Conservation (phyloP, 305 asterid genomes). For the Solanum hybrid region DNA sequence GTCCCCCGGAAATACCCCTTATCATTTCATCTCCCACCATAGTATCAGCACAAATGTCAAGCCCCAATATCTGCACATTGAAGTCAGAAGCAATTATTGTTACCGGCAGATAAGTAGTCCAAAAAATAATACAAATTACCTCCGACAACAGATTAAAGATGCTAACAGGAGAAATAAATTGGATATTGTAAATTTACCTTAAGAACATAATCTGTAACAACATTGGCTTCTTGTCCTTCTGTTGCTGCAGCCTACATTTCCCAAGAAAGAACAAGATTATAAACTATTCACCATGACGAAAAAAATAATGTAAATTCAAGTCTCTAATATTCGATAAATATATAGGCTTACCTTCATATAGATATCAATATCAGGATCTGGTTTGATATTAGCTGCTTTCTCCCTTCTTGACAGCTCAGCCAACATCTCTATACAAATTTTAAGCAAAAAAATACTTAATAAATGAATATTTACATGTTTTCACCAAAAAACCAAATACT, state of each 20-base stretch:
- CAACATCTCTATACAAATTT: slow-evolving; percentile 21
- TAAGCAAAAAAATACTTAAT: background rate
- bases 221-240: slow-evolving; percentile 43
- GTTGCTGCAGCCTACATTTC: slow-evolving; percentile 36
- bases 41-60: slow-evolving; percentile 47
- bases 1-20: slow-evolving; percentile 51
- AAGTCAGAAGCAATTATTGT: background rate
- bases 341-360: slow-evolving; percentile 39
- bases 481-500: background rate
- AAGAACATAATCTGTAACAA: slow-evolving; percentile 41
- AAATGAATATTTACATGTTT: background rate
- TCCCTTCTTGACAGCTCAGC: slow-evolving; percentile 46
- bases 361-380: slow-evolving; percentile 48
- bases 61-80: slow-evolving; percentile 26
- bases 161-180: background rate
- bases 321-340: background rate
- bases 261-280: background rate
- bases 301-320: background rate
- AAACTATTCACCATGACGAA: background rate
- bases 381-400: slow-evolving; percentile 43
- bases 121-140: background rate
- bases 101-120: background rate
- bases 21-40: slow-evolving; percentile 51
- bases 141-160: background rate
- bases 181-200: slow-evolving; percentile 13